These are phyloP conservation scores for Cyclostephanos tholiformis DNA, from an alignment of 108 stramenopile species.

Conservation along the genomic window DNA sequence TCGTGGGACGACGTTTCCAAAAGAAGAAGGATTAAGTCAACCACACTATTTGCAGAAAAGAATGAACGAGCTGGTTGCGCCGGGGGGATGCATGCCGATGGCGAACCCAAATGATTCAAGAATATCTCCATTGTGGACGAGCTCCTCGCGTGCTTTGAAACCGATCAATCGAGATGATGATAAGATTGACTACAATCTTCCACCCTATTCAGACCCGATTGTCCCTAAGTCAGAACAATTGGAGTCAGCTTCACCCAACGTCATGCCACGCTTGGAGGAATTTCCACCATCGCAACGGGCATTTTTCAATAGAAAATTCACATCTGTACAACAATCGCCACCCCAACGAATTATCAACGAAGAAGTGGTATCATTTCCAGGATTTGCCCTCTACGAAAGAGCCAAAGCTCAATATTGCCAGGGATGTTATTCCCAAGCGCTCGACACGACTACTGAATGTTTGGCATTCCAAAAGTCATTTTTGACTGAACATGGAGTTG, in stretches of 20 bases:
- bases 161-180: neutral
- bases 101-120: constrained; percentile 8
- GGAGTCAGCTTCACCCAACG: neutral
- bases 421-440: constrained; percentile 36
- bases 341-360: constrained; percentile 7
- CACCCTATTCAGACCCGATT: neutral
- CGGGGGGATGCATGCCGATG: constrained; percentile 16
- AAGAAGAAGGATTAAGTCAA: neutral
- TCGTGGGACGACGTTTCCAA: constrained; percentile 7
- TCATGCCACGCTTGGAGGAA: neutral
- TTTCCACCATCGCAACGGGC: constrained; percentile 7
- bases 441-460: constrained; percentile 50
- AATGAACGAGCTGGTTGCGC: neutral
- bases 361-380: constrained; percentile 29
- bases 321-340: constrained; percentile 6
- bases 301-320: neutral
- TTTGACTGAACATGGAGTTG: constrained; percentile 3
- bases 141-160: neutral
- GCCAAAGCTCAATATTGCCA: constrained; percentile 35
- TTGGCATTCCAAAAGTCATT: constrained; percentile 43
- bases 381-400: constrained; percentile 45
- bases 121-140: neutral
- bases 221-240: neutral
- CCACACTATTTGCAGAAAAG: neutral
- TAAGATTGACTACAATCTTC: constrained; percentile 1